A percentile compares a stretch with the other conserved stretches of the same genome.
These are phyloP conservation scores for Theobroma grandiflorum DNA, from an alignment of 441 rosid genomes.

Conservation along the genomic window DNA sequence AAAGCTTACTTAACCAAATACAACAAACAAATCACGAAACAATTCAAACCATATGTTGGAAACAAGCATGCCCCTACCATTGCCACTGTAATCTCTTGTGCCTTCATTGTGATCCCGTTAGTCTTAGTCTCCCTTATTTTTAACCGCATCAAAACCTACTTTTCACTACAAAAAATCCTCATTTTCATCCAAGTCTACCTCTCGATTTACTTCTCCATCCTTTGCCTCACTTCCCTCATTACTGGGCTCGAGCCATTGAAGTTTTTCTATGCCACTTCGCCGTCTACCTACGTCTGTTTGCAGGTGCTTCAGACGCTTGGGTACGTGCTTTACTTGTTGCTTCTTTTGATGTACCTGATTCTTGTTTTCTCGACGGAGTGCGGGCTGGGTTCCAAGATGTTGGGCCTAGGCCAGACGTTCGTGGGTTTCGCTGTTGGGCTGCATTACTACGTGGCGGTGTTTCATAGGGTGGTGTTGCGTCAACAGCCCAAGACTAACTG, in stretches of 20 bases:
- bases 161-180: slow-evolving; percentile 82
- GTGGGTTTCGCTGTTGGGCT: slow-evolving; percentile 87
- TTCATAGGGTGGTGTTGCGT: slow-evolving; percentile 79
- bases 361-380: slow-evolving; percentile 79
- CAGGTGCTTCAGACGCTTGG: slow-evolving; percentile 83
- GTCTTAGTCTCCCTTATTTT: slow-evolving; percentile 79
- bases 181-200: slow-evolving; percentile 92
- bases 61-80: slow-evolving; percentile 73
- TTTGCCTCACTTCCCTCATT: slow-evolving; percentile 70
- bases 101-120: slow-evolving; percentile 76
- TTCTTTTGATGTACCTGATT: slow-evolving; percentile 76
- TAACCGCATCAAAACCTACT: slow-evolving; percentile 82
- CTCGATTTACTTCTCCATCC: slow-evolving; percentile 91
- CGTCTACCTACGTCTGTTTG: slow-evolving; percentile 69
- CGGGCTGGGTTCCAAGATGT: slow-evolving; percentile 62
- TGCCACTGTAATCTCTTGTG: slow-evolving; percentile 68
- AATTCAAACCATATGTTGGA: slow-evolving; percentile 85
- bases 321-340: slow-evolving; percentile 74
- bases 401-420: slow-evolving; percentile 77
- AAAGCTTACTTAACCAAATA: slow-evolving; percentile 75
- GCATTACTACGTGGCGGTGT: slow-evolving; percentile 91
- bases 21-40: slow-evolving; percentile 82
- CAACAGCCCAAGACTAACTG: slow-evolving; percentile 90
- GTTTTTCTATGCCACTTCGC: slow-evolving; percentile 84
- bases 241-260: slow-evolving; percentile 88